phyloP scores from a whole-genome alignment of 352 stramenopile species.

The Globisporangium middletonii region DNA sequence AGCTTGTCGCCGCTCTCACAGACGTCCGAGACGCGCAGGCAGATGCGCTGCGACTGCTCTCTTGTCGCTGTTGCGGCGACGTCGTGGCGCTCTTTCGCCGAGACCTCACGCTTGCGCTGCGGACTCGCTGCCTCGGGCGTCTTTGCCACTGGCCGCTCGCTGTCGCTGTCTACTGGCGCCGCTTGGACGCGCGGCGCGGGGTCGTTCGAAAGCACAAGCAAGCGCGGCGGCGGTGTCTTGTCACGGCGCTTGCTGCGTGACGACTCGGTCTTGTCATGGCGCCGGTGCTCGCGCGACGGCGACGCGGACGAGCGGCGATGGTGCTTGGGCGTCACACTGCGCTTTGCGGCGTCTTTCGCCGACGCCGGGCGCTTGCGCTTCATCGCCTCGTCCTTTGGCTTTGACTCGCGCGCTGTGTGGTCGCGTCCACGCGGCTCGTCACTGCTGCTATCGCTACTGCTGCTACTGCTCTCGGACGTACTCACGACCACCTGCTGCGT shows the following conservation, averaged over 20 bases:
- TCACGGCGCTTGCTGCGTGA: background rate
- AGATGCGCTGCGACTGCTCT: background rate
- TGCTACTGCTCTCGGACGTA: constrained; percentile 1
- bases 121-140: background rate
- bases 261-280: background rate
- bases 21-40: background rate
- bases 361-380: constrained; percentile 2
- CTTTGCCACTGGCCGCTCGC: too few relatives aligned
- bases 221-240: background rate
- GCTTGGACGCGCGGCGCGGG: too few relatives aligned
- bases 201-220: background rate
- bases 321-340: background rate
- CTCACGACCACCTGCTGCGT: constrained; percentile 1
- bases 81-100: constrained; percentile 11
- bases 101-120: constrained; percentile 2
- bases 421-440: background rate
- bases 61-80: background rate
- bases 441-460: constrained; percentile 4
- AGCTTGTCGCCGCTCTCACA: background rate
- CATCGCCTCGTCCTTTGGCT: background rate
- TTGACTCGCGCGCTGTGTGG: background rate
- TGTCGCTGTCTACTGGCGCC: too few relatives aligned
- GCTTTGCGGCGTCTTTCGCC: background rate
- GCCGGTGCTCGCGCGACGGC: too few relatives aligned
- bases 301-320: background rate